Evolutionary conservation across 108 stramenopile species (phyloP).

Genomic region (Conticribra weissflogii): DNA sequence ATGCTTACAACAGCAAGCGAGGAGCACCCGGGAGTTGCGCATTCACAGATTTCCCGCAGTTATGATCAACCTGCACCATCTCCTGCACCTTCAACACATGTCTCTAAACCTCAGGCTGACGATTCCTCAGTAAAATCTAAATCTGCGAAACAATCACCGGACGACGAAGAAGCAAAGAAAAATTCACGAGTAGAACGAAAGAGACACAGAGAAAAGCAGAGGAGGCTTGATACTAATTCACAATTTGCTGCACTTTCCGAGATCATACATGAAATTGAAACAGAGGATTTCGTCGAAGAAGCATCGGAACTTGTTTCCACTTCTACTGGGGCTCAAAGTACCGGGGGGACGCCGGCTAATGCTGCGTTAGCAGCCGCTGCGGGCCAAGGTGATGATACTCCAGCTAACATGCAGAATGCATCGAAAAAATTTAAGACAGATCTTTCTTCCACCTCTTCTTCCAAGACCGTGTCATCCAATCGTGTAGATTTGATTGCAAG

Average conservation of each 20-base stretch:
- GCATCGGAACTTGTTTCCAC: slow-evolving; percentile 2
- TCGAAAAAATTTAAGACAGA: slow-evolving; percentile 1
- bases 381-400: not conserved
- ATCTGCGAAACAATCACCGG: not conserved
- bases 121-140: not conserved
- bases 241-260: slow-evolving; percentile 74
- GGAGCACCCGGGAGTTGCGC: too few relatives aligned
- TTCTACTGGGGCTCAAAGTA: not conserved
- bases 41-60: too few relatives aligned
- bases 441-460: not conserved
- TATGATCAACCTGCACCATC: too few relatives aligned
- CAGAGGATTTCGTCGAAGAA: slow-evolving; percentile 53
- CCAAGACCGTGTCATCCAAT: slow-evolving; percentile 53
- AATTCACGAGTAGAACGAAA: slow-evolving; percentile 78
- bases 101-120: not conserved
- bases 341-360: not conserved
- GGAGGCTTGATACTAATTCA: slow-evolving; percentile 77
- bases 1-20: too few relatives aligned
- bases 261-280: slow-evolving; percentile 69
- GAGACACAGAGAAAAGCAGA: slow-evolving; percentile 79
- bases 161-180: slow-evolving; percentile 37
- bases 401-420: not conserved
- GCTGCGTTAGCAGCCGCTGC: not conserved
- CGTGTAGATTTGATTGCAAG: slow-evolving; percentile 84
- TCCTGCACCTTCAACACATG: not conserved